These are phyloP conservation scores for Didymella keratinophila DNA, from an alignment of 2,329 filamentous ascomycete genomes.

Conservation along the genomic window DNA sequence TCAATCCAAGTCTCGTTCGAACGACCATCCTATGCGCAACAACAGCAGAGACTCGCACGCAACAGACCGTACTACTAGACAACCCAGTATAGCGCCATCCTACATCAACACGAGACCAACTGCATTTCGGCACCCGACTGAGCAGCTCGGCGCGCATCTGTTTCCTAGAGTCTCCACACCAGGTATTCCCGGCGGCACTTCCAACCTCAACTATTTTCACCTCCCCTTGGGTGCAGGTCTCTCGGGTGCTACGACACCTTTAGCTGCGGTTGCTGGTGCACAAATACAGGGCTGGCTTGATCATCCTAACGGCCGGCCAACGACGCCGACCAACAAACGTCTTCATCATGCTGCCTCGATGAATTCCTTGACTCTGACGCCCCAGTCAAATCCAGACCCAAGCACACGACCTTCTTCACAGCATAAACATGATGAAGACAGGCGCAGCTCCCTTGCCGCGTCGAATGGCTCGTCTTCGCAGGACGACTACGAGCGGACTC, in stretches of 20 bases:
- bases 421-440: conserved; percentile 46
- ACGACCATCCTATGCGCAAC: conserved; percentile 40
- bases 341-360: conserved; percentile 52
- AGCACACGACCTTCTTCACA: conserved; percentile 56
- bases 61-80: conserved; percentile 28
- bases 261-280: conserved; percentile 80
- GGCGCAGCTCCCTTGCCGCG: conserved; percentile 39
- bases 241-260: conserved; percentile 78
- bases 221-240: conserved; percentile 74
- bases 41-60: conserved; percentile 29
- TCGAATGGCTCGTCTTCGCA: conserved; percentile 39
- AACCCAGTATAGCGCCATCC: conserved; percentile 32
- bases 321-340: conserved; percentile 47
- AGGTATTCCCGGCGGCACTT: conserved; percentile 72
- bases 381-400: conserved; percentile 56
- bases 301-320: conserved; percentile 42
- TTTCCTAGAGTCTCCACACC: conserved; percentile 60
- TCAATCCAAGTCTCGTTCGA: conserved; percentile 45
- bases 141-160: conserved; percentile 39
- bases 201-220: conserved; percentile 84
- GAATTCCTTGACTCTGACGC: conserved; percentile 56
- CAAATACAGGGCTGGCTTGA: conserved; percentile 64
- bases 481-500: conserved; percentile 40
- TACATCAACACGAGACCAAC: conserved; percentile 39
- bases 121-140: conserved; percentile 43